Base-by-base conservation (phyloP, 2,329 filamentous ascomycete species). In the Daldinia sp. region DNA sequence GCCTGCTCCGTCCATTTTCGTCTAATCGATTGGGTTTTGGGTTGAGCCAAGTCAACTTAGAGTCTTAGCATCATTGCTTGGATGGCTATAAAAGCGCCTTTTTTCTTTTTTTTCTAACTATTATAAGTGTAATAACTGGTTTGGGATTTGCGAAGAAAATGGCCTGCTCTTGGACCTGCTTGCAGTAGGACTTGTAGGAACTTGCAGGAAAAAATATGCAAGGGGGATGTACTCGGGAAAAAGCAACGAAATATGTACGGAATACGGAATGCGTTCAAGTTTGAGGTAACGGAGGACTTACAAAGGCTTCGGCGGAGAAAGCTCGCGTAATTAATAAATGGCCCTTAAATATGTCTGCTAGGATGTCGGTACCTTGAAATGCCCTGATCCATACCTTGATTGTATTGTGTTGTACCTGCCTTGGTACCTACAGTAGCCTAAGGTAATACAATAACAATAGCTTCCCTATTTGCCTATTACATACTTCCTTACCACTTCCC, bases 1-100 rank as follows among this genome's bases (percentile, higher is more conserved):
- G 39, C 65, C 58, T 43, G 50, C 27, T 25, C 45, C 61, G 47
- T 71, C 63, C 67, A 71, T 71, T 13, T 61, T 50, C 19, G 8
- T 43, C 17, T 13, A 34, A 43, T 39, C 8, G 39, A 43, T 37
- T 27, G 48, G 19, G 32, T 37, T 29, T 37, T 27, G 48, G 19
- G 32, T 37, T 29, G 17, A 17, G 39, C 57, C 63, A 57, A 52
- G 55, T 67, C 57, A 67, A 43, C 62, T 64, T 32, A 32, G 11
- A 32, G 6, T 32, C 11, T 7, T 30, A 8, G 25, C 45, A 29
- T 48, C n/a, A 48, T 48, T 30, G 15, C n/a, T 48, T 21, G n/a
- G 13, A 45, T 27, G 10, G 3, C 21, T 45, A 15, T n/a, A 3
- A n/a, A 45, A 45, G 8, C 39, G 39, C 21, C 21, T 45, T 13